Evolutionary conservation across 345 rosid genomes (phyloP), one percentile per base, ranked within the genome.

Genomic region (Gossypium arboreum): DNA sequence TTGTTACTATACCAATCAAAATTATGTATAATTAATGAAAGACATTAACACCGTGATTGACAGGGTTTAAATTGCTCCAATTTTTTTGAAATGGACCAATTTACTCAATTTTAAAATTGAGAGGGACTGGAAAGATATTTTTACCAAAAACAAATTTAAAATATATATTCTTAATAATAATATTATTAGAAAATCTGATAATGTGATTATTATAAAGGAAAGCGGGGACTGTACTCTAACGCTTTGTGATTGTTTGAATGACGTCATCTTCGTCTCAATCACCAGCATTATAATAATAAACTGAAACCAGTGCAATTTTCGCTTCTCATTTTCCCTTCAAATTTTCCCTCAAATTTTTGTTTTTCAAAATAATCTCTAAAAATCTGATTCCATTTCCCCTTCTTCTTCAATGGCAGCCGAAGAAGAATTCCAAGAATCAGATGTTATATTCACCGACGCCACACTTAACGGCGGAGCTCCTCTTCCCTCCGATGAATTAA

Each of bases 371-470:
- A 25, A 25, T 12, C 29, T 29, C 41, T 61, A n/a, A 66, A 24
- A 68, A 68, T 65, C 50, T 18, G 25, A 65, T 65, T 57, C 29
- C 1, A 11, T 57, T 22, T 0, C 13, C 43, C 2, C 27, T 34
- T 34, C 6, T 34, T 34, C 68, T 65, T 50, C 29, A 22, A 82
- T 77, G 79, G 68, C 78, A 68, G 7, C 41, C 7, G 84, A 85
- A 61, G 80, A 76, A 66, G 87, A 84, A 73, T 84, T 82, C 68
- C 86, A 85, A 51, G 91, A 87, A 78, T 87, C 91, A 58, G 91
- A 87, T 12, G 63, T 85, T 18, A 39, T 85, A 45, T 82, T 87
- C 79, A 67, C 85, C 20, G 84, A 84, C 41, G 70, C 59, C 39
- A 76, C 7, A 1, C 75, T 56, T 2, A 78, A 52, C 25, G 51